Percentiles rank a stretch among this genome's conserved stretches.
These are phyloP conservation scores for Suillus sp. DNA, from an alignment of 768 basidiomycete species.

Conservation along the genomic window DNA sequence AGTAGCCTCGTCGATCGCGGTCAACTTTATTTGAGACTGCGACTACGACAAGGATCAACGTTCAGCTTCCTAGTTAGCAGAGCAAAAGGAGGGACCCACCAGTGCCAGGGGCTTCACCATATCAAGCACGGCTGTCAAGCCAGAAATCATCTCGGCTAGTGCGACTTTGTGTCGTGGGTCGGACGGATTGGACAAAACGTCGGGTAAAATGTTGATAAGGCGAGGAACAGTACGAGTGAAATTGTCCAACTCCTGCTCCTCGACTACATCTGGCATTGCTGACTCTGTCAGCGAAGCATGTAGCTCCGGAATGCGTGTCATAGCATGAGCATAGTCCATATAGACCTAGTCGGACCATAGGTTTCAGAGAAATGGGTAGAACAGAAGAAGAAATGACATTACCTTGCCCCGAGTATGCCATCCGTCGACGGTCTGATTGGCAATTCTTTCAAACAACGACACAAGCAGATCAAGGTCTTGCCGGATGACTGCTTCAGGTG, in stretches of 20 bases:
- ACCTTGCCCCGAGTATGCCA: constrained; percentile 91
- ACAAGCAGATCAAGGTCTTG: constrained; percentile 58
- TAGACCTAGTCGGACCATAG: constrained; percentile 48
- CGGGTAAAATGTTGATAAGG: constrained; percentile 68
- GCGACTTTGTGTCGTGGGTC: constrained; percentile 73
- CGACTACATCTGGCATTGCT: constrained; percentile 46
- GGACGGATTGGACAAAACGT: constrained; percentile 56
- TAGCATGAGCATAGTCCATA: constrained; percentile 69
- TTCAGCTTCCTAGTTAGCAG: constrained; percentile 12
- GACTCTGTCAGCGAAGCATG: constrained; percentile 46
- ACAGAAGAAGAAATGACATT: constrained; percentile 14
- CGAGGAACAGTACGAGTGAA: constrained; percentile 61
- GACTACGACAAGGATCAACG: constrained; percentile 20
- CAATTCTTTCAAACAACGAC: constrained; percentile 69
- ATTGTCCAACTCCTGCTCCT: constrained; percentile 59
- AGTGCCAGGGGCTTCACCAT: constrained; percentile 59
- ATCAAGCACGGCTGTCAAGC: constrained; percentile 61
- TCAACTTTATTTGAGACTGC: constrained; percentile 47
- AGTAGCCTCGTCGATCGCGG: constrained; percentile 55
- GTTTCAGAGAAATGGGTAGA: constrained; percentile 15
- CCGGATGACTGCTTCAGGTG: constrained; percentile 80
- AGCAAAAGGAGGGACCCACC: constrained; percentile 43
- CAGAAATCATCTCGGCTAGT: constrained; percentile 69
- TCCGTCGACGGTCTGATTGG: constrained; percentile 56
- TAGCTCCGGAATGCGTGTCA: constrained; percentile 61